A percentile compares a stretch with the other conserved stretches of the same genome.
These are phyloP conservation scores for Monosporascus sp. DNA, from an alignment of 2,329 filamentous ascomycete species.

Conservation along the genomic window DNA sequence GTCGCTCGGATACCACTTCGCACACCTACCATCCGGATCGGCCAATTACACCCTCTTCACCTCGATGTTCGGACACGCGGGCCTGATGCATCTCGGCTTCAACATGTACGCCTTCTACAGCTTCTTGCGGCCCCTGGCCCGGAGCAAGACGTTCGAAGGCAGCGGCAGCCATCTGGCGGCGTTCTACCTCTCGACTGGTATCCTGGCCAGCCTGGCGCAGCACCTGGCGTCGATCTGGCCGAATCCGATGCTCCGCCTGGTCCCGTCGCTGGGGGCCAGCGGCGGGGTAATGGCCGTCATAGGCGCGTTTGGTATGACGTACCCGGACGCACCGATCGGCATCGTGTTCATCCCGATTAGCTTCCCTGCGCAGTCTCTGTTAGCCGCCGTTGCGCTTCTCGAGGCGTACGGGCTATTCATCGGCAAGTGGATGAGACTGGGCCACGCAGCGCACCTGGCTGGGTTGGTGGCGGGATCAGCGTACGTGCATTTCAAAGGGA, in stretches of 20 bases:
- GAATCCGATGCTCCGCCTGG: slow-evolving; percentile 1
- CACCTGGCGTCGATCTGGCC: slow-evolving; percentile 16
- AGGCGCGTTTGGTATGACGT: slow-evolving; percentile 11
- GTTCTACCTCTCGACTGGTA: slow-evolving; percentile 23
- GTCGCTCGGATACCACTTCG: slow-evolving; percentile 2
- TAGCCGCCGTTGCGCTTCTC: slow-evolving; percentile 13
- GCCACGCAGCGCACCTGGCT: slow-evolving; percentile 19
- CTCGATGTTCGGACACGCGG: slow-evolving; percentile 18
- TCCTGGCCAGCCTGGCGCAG: slow-evolving; percentile 17
- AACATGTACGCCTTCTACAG: slow-evolving; percentile 17
- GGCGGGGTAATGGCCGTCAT: slow-evolving; percentile 21
- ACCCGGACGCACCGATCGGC: slow-evolving; percentile 13
- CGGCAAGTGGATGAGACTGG: slow-evolving; percentile 8
- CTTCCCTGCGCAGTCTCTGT: slow-evolving; percentile 4
- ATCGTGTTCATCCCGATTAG: slow-evolving; percentile 17
- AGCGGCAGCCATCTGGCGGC: slow-evolving; percentile 20
- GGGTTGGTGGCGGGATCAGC: slow-evolving; percentile 17
- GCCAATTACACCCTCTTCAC: slow-evolving; percentile 23
- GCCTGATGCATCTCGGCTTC: slow-evolving; percentile 13
- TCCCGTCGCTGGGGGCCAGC: slow-evolving; percentile 13
- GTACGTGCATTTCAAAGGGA: slow-evolving; percentile 18
- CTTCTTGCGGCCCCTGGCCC: slow-evolving; percentile 9
- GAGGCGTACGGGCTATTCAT: slow-evolving; percentile 20
- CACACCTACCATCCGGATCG: slow-evolving; percentile 9
- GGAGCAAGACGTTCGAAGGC: slow-evolving; percentile 10